These are phyloP conservation scores for Naumovozyma baii DNA, from an alignment of 805 yeast genomes.

Conservation along the genomic window DNA sequence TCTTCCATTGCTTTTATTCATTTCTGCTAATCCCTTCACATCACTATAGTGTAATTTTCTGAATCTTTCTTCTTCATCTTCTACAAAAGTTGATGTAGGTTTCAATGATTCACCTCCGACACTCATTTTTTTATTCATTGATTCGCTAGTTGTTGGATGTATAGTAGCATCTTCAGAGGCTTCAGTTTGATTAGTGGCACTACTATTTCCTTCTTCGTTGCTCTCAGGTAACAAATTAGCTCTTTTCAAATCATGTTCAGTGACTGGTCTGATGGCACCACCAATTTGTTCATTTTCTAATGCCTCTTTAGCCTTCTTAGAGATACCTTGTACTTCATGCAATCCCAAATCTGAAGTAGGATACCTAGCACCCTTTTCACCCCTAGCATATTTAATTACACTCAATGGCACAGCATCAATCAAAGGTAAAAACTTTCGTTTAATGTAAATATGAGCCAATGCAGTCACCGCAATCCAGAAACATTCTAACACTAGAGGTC, in stretches of 20 bases:
- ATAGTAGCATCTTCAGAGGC: not conserved
- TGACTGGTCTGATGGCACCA: constrained; percentile 24
- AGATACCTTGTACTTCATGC: constrained; percentile 45
- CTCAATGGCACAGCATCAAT: constrained; percentile 63
- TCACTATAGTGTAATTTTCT: constrained; percentile 20
- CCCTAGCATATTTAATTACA: constrained; percentile 34
- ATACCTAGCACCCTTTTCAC: constrained; percentile 35
- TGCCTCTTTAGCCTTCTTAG: constrained; percentile 29
- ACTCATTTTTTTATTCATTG: constrained; percentile 5
- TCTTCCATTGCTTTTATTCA: not conserved
- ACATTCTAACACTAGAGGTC: constrained; percentile 60
- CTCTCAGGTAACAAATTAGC: constrained; percentile 19
- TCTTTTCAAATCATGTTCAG: constrained; percentile 21
- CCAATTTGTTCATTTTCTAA: constrained; percentile 18
- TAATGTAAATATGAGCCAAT: constrained; percentile 47
- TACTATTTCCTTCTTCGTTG: not conserved
- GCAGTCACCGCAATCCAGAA: constrained; percentile 51
- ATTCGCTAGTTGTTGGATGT: not conserved
- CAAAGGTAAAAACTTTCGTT: constrained; percentile 50
- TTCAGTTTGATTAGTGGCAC: not conserved
- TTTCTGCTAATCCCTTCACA: constrained; percentile 10
- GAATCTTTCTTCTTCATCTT: constrained; percentile 21
- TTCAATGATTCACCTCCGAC: constrained; percentile 22
- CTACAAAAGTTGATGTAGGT: constrained; percentile 25
- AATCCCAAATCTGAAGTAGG: constrained; percentile 59